These are phyloP conservation scores for Penicillium fimorum DNA, from an alignment of 495 filamentous ascomycete genomes.

Conservation along the genomic window DNA sequence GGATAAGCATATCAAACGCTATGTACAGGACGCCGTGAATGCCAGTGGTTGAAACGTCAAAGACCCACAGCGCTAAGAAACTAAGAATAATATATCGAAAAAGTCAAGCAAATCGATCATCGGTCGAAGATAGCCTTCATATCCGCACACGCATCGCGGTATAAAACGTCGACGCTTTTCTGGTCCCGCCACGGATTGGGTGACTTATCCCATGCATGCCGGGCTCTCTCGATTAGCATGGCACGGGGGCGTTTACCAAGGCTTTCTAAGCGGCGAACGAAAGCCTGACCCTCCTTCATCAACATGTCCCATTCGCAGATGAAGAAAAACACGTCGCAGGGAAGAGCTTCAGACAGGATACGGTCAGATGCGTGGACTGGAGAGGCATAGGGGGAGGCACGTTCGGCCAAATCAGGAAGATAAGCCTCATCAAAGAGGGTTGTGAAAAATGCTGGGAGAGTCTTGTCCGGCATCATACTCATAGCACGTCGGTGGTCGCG, in stretches of 20 bases:
- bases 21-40: conserved; percentile 9
- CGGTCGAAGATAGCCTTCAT: conserved; percentile 46
- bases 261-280: conserved; percentile 61
- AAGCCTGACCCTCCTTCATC: conserved; percentile 67
- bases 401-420: conserved; percentile 53
- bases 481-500: conserved; percentile 70
- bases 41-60: background rate
- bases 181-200: conserved; percentile 71
- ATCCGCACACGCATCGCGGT: conserved; percentile 44
- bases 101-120: conserved; percentile 10
- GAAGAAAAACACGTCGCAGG: conserved; percentile 66
- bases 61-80: background rate
- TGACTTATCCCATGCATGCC: conserved; percentile 86
- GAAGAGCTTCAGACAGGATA: conserved; percentile 51
- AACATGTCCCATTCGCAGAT: conserved; percentile 94
- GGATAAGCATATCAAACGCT: background rate
- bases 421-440: conserved; percentile 86
- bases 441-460: conserved; percentile 71
- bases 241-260: conserved; percentile 67
- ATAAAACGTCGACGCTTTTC: conserved; percentile 38
- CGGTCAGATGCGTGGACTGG: conserved; percentile 60
- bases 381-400: conserved; percentile 58
- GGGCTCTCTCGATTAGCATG: conserved; percentile 67
- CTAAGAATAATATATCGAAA: background rate
- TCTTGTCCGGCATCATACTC: conserved; percentile 65